Base-by-base conservation (phyloP, 768 basidiomycete genomes). In the Favolaschia claudopus region DNA sequence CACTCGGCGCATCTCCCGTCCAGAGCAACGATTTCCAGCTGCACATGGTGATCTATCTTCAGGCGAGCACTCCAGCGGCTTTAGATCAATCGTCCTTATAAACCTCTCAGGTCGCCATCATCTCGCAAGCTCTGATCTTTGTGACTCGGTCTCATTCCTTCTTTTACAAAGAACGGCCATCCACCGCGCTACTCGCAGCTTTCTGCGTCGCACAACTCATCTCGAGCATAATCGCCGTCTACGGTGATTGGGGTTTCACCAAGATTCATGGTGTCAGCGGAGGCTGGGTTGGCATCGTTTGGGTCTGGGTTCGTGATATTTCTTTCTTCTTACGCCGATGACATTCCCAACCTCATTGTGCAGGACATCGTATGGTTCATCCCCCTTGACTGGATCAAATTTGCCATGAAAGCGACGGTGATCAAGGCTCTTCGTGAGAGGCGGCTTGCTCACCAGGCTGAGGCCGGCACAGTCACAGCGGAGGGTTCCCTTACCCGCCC, bases 61-160 rank as follows among this genome's bases (percentile, higher is more conserved):
- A n/a, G n/a, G n/a, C n/a, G n/a, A n/a, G n/a, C n/a, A n/a, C n/a
- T n/a, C n/a, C n/a, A n/a, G n/a, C n/a, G n/a, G n/a, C n/a, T n/a
- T n/a, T n/a, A n/a, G n/a, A n/a, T n/a, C n/a, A n/a, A n/a, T n/a
- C n/a, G n/a, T n/a, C n/a, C n/a, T n/a, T n/a, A n/a, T n/a, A n/a
- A n/a, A n/a, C n/a, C n/a, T n/a, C n/a, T n/a, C n/a, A 96, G 78
- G 96, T 99, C 62, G 96, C 96, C 61, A 95, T 97, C 76, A 98
- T 99, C 79, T 98, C 96, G 31, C 96, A 99, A 76, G 96, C 96
- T 1, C 82, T 98, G 62, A 96, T 96, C 78, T 96, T 96, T 79
- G 86, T 95, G 73, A 96, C 94, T 33, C 93, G 94, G 78, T 88
- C 94, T 63, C 95, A 95, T 68, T 82, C 89, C 6, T 95, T 92